These are phyloP conservation scores for Myxozyma neotropica DNA, from an alignment of 805 yeast species.

Conservation along the genomic window DNA sequence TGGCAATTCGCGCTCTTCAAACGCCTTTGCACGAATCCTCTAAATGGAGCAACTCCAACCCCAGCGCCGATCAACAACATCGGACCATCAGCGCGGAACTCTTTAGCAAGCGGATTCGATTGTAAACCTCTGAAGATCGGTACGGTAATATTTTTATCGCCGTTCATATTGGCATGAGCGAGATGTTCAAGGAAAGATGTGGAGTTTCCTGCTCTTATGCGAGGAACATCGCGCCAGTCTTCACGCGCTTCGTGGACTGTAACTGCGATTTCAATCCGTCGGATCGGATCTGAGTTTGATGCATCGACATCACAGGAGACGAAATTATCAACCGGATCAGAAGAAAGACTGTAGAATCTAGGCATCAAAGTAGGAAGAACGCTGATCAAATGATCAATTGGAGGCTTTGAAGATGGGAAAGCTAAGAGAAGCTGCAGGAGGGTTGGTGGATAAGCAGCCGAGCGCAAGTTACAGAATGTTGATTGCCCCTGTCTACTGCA, in stretches of 20 bases:
- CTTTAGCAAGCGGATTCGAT: conserved; percentile 38
- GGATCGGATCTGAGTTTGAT: neutral
- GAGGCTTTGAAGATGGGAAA: conserved; percentile 66
- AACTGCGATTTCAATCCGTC: conserved; percentile 37
- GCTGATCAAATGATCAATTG: conserved; percentile 65
- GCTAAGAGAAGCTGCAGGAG: conserved; percentile 73
- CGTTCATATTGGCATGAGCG: conserved; percentile 16
- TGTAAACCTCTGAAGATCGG: conserved; percentile 38
- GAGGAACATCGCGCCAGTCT: conserved; percentile 27
- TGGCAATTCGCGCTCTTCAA: conserved; percentile 36
- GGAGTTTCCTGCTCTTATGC: conserved; percentile 33
- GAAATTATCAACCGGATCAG: conserved; percentile 46
- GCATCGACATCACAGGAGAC: conserved; percentile 38
- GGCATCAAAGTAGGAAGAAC: conserved; percentile 74
- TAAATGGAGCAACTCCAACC: conserved; percentile 39
- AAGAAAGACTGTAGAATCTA: conserved; percentile 74
- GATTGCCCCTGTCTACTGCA: conserved; percentile 35
- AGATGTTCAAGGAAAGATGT: conserved; percentile 35
- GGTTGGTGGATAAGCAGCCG: conserved; percentile 41
- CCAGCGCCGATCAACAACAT: conserved; percentile 40
- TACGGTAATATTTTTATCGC: conserved; percentile 21
- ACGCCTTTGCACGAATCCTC: conserved; percentile 40
- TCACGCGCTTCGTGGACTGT: conserved; percentile 37
- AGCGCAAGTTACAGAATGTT: conserved; percentile 34
- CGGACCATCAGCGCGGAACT: conserved; percentile 38